Conservation (phyloP, 2,329 filamentous ascomycete genomes). For the Dissoconium aciculare region DNA sequence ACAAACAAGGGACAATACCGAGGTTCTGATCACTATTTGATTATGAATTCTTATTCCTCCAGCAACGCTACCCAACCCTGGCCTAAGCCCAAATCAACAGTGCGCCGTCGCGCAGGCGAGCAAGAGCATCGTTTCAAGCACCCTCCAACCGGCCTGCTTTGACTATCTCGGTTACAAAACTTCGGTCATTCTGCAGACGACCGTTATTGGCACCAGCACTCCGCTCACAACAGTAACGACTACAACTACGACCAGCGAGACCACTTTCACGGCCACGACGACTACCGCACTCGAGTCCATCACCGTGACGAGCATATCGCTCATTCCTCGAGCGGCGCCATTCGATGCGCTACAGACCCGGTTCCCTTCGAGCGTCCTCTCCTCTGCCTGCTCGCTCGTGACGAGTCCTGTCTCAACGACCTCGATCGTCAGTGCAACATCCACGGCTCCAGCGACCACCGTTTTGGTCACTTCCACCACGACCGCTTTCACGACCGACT, state of each 20-base stretch:
- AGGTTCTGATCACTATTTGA: background rate
- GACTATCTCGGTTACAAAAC: background rate
- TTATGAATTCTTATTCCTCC: background rate
- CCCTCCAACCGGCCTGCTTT: background rate
- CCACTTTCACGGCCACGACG: background rate
- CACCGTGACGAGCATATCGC: too few species aligned
- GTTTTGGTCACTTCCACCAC: too few species aligned
- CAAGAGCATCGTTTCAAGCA: background rate
- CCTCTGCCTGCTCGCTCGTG: too few species aligned
- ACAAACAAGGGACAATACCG: slow-evolving; percentile 10
- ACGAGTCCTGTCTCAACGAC: too few species aligned
- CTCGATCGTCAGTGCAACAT: too few species aligned
- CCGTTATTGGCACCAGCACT: slow-evolving; percentile 1
- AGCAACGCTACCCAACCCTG: background rate
- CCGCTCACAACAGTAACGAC: background rate
- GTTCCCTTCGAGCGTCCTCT: too few species aligned
- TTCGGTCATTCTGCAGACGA: background rate
- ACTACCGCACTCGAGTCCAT: too few species aligned
- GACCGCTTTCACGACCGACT: too few species aligned
- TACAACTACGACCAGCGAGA: background rate
- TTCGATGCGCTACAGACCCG: too few species aligned
- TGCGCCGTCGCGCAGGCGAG: background rate
- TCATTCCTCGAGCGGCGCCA: too few species aligned
- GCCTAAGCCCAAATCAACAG: background rate
- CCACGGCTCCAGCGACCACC: too few species aligned